Conservation (phyloP, 2,329 filamentous ascomycete species). For the Penicillium oxalicum region DNA sequence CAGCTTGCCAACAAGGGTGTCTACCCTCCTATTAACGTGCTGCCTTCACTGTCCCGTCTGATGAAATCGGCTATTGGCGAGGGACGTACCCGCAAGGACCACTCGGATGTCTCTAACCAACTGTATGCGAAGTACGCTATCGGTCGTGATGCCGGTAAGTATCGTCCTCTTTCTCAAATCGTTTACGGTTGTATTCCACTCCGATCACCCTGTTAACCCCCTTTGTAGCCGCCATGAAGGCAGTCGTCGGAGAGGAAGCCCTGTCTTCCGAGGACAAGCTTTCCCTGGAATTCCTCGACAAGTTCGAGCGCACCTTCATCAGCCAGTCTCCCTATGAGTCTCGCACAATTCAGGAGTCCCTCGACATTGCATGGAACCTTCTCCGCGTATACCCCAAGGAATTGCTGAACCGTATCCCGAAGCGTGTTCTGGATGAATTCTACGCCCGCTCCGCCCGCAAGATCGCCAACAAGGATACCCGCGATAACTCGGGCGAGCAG, state of each 20-base stretch:
- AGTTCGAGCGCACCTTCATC: conserved; percentile 96
- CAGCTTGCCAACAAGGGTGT: conserved; percentile 92
- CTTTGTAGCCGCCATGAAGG: conserved; percentile 81
- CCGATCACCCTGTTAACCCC: conserved; percentile 1
- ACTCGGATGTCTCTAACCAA: conserved; percentile 98
- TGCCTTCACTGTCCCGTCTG: conserved; percentile 94
- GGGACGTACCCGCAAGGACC: conserved; percentile 91
- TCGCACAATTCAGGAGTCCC: conserved; percentile 82
- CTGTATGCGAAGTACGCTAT: conserved; percentile 99
- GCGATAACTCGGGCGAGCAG: conserved; percentile 36
- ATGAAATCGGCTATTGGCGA: conserved; percentile 99
- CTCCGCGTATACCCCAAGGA: conserved; percentile 98
- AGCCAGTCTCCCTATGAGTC: conserved; percentile 87
- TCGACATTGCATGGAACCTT: conserved; percentile 94
- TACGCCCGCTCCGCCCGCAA: conserved; percentile 57
- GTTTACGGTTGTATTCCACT: too few species aligned
- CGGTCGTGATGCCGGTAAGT: conserved; percentile 73
- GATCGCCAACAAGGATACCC: conserved; percentile 43
- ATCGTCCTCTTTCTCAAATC: background rate
- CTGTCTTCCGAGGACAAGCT: conserved; percentile 94
- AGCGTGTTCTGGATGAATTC: conserved; percentile 76
- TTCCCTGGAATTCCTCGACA: conserved; percentile 94
- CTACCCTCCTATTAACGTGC: conserved; percentile 97
- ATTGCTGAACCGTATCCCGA: conserved; percentile 87
- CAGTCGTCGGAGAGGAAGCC: conserved; percentile 96